phyloP scores from a whole-genome alignment of 176 grass and related monocot species.

The Poa pratensis region DNA sequence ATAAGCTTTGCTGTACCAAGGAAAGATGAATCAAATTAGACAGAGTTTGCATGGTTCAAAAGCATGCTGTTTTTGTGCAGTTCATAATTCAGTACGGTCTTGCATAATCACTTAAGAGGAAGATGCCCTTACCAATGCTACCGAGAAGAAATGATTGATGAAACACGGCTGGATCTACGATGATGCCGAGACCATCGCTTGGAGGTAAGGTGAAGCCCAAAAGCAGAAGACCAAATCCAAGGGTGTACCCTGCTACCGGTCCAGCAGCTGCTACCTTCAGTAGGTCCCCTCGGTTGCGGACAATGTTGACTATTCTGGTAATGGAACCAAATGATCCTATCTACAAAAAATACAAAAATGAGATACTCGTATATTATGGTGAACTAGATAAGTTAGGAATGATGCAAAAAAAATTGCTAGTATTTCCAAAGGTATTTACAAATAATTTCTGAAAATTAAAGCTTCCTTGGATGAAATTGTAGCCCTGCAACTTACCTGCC shows the following conservation, averaged over 20 bases:
- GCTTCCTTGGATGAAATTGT: constrained; percentile 17
- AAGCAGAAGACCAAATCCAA: constrained; percentile 81
- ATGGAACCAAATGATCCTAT: constrained; percentile 98
- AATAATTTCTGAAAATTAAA: constrained; percentile 3
- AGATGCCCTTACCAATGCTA: constrained; percentile 58
- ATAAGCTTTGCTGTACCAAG: constrained; percentile 83
- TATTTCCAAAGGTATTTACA: not conserved
- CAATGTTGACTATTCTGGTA: constrained; percentile 89
- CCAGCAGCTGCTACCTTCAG: constrained; percentile 82
- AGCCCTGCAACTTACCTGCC: constrained; percentile 75
- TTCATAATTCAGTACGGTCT: not conserved
- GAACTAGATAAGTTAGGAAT: not conserved
- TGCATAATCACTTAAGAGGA: not conserved
- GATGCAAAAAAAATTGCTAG: constrained; percentile 10
- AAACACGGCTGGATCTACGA: constrained; percentile 82
- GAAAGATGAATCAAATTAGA: constrained; percentile 5
- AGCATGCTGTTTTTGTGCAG: not conserved
- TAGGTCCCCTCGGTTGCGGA: constrained; percentile 82
- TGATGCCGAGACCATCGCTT: constrained; percentile 69
- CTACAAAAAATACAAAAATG: constrained; percentile 51
- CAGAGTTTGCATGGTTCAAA: not conserved
- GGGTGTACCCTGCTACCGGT: constrained; percentile 79
- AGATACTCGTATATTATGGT: not conserved
- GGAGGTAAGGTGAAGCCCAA: constrained; percentile 88
- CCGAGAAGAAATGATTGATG: constrained; percentile 97